These are phyloP conservation scores for Microbotryum scabiosae DNA, from an alignment of 1,284 basidiomycete genomes.

Conservation along the genomic window DNA sequence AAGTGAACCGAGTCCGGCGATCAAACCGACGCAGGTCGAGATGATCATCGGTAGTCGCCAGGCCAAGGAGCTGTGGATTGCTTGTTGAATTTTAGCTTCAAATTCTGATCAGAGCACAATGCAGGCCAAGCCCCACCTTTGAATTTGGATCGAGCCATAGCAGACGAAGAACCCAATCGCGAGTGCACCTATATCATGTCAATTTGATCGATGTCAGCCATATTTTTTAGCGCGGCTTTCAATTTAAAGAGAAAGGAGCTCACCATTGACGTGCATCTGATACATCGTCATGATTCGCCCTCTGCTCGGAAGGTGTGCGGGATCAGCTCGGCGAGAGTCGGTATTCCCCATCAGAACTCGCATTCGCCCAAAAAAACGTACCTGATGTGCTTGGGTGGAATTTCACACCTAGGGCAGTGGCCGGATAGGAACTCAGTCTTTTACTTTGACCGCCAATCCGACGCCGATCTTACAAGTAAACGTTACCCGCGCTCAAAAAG, in stretches of 20 bases:
- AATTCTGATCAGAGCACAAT: not conserved
- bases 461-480: not conserved
- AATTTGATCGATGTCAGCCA: not conserved
- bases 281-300: constrained; percentile 8
- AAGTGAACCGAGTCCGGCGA: constrained; percentile 35
- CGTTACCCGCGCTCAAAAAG: not conserved
- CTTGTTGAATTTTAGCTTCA: constrained; percentile 6
- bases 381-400: constrained; percentile 13
- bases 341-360: no score
- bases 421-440: no score
- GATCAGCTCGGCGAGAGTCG: no score
- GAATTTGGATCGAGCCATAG: constrained; percentile 37
- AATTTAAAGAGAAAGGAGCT: not conserved
- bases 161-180: constrained; percentile 48
- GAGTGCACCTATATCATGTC: constrained; percentile 27
- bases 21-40: constrained; percentile 44
- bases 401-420: constrained; percentile 22
- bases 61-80: constrained; percentile 42
- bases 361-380: no score
- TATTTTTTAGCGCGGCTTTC: fast-evolving
- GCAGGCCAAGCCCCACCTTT: no score
- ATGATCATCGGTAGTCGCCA: constrained; percentile 48
- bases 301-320: not conserved
- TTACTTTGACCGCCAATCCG: not conserved
- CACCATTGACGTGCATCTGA: constrained; percentile 5